Evolutionary conservation across 371 early-diverging fungal species (phyloP).

Genomic region (Mortierella sp.): DNA sequence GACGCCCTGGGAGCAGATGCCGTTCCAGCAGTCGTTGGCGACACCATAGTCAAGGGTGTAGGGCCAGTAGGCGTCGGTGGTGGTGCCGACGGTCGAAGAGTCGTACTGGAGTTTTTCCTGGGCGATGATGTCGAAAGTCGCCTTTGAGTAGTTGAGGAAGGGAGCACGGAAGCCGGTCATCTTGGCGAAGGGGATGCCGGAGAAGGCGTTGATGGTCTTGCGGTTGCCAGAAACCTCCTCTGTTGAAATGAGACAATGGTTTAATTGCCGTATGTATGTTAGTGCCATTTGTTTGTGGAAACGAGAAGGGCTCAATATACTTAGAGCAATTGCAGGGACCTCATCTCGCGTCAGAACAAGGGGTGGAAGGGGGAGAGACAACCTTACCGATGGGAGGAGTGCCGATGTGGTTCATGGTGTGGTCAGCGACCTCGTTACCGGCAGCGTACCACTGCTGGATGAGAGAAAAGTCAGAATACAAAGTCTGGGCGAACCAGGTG

Average conservation of each 20-base stretch:
- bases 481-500: constrained; percentile 78
- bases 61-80: constrained; percentile 76
- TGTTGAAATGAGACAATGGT: constrained; percentile 30
- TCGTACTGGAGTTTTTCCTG: constrained; percentile 79
- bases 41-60: constrained; percentile 83
- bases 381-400: constrained; percentile 56
- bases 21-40: constrained; percentile 79
- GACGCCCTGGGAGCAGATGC: constrained; percentile 67
- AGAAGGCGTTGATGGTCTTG: constrained; percentile 69
- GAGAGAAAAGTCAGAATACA: constrained; percentile 75
- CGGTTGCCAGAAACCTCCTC: constrained; percentile 72
- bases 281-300: background rate
- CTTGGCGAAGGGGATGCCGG: constrained; percentile 76
- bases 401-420: constrained; percentile 76
- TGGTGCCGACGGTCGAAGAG: constrained; percentile 68
- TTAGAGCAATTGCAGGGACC: background rate
- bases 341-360: background rate
- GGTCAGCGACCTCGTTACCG: constrained; percentile 80
- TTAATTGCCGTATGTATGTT: background rate
- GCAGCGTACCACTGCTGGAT: constrained; percentile 81
- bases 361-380: too few relatives aligned
- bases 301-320: background rate
- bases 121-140: constrained; percentile 65
- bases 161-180: constrained; percentile 81
- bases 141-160: constrained; percentile 76